These are phyloP conservation scores for Physaria fendleri DNA, from an alignment of 345 rosid genomes.

Conservation along the genomic window DNA sequence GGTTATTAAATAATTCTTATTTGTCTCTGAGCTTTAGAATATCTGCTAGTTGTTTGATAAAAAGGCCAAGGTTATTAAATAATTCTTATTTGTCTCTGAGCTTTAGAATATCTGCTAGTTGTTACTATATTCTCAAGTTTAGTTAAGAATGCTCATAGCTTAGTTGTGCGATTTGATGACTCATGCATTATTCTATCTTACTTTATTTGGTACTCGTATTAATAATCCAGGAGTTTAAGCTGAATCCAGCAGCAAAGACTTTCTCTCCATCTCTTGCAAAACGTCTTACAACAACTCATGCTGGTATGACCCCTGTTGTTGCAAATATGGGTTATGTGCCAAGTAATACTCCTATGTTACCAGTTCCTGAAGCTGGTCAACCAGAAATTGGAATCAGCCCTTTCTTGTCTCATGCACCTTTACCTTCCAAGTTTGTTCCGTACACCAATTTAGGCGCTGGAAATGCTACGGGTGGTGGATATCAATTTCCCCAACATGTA, in stretches of 20 bases:
- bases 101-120: neutral
- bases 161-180: neutral
- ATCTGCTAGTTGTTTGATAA: constrained; percentile 30
- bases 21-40: neutral
- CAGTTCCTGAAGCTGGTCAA: constrained; percentile 43
- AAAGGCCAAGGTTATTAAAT: constrained; percentile 45
- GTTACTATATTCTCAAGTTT: neutral
- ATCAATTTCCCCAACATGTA: constrained; percentile 60
- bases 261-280: constrained; percentile 65
- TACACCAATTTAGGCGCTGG: constrained; percentile 43
- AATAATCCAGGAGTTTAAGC: constrained; percentile 65
- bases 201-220: constrained; percentile 5
- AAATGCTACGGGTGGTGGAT: constrained; percentile 37
- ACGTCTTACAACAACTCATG: constrained; percentile 39
- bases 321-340: constrained; percentile 49
- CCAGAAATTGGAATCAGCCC: constrained; percentile 46
- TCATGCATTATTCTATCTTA: neutral
- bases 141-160: neutral
- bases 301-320: constrained; percentile 30
- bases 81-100: neutral
- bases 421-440: constrained; percentile 50
- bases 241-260: constrained; percentile 73
- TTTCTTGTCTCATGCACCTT: constrained; percentile 46
- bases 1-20: constrained; percentile 31
- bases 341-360: constrained; percentile 42